Evolutionary conservation across 1,284 basidiomycete genomes (phyloP).

Genomic region (Sanghuangporus baumii): DNA sequence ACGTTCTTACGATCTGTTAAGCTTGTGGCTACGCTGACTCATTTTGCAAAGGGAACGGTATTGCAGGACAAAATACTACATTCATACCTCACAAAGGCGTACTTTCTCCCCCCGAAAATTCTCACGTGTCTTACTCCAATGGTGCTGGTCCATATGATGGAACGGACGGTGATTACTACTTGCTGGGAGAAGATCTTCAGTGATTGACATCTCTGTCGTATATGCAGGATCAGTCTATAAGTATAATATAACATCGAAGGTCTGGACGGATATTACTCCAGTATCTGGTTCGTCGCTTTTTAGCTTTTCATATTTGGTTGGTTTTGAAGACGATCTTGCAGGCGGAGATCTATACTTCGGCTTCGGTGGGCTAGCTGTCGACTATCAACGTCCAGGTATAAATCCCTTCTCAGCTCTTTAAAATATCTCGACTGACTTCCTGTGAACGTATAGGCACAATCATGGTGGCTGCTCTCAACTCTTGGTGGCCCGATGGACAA

Average conservation of each 20-base stretch:
- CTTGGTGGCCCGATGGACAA: slow-evolving; percentile 56
- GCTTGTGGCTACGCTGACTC: neutral
- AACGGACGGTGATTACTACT: slow-evolving; percentile 22
- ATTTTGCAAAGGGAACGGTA: slow-evolving; percentile 40
- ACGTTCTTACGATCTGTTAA: slow-evolving; percentile 14
- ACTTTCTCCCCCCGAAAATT: slow-evolving; percentile 48
- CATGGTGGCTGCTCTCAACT: slow-evolving; percentile 63
- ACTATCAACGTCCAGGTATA: slow-evolving; percentile 48
- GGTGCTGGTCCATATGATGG: slow-evolving; percentile 53
- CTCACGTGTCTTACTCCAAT: slow-evolving; percentile 48
- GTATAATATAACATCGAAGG: slow-evolving; percentile 45
- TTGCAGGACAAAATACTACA: slow-evolving; percentile 51
- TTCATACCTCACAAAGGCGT: slow-evolving; percentile 63
- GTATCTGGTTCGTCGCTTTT: slow-evolving; percentile 26
- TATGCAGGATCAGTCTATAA: slow-evolving; percentile 37
- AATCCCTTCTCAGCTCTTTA: neutral
- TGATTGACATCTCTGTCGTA: neutral
- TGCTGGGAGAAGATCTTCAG: neutral
- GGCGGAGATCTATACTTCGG: slow-evolving; percentile 39
- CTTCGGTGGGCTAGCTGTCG: slow-evolving; percentile 55
- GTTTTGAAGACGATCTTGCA: slow-evolving; percentile 13
- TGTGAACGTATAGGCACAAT: slow-evolving; percentile 35
- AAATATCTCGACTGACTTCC: neutral
- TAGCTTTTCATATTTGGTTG: neutral
- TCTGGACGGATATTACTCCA: slow-evolving; percentile 53